Conservation (phyloP, 2,329 filamentous ascomycete genomes). For the Calonectria pauciramosa region DNA sequence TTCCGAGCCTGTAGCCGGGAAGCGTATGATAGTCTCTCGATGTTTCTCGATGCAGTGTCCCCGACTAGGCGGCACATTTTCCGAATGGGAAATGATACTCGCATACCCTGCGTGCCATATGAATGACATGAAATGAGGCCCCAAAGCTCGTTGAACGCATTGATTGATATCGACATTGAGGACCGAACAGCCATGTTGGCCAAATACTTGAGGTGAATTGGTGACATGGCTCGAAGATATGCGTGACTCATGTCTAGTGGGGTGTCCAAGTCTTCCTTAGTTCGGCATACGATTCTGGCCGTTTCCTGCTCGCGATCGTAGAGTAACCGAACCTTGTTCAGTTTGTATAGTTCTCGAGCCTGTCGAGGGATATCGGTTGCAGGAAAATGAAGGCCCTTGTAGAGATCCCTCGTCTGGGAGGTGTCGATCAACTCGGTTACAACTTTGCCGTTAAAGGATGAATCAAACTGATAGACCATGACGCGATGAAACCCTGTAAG, state of each 20-base stretch:
- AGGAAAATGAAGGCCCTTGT: constrained; percentile 89
- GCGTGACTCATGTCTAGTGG: constrained; percentile 88
- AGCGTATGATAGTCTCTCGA: constrained; percentile 88
- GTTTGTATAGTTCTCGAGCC: constrained; percentile 87
- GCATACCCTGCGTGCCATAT: constrained; percentile 83
- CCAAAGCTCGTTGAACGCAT: constrained; percentile 88
- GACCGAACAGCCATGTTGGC: constrained; percentile 92
- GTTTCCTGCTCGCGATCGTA: constrained; percentile 88
- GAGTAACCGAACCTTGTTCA: constrained; percentile 89
- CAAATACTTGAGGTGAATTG: constrained; percentile 90
- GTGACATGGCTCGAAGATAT: constrained; percentile 90
- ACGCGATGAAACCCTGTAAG: constrained; percentile 92
- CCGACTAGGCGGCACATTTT: constrained; percentile 93
- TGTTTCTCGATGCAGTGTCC: constrained; percentile 87
- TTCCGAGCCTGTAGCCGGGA: constrained; percentile 88
- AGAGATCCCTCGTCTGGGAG: constrained; percentile 82
- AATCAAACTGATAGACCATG: constrained; percentile 94
- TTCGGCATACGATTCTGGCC: constrained; percentile 84
- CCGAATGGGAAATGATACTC: constrained; percentile 91
- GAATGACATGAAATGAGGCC: constrained; percentile 89
- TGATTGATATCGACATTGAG: constrained; percentile 95
- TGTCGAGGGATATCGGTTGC: constrained; percentile 90
- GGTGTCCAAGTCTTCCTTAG: constrained; percentile 77
- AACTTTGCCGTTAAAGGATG: constrained; percentile 85
- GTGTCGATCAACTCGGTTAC: constrained; percentile 91